Percentiles rank a stretch among this genome's conserved stretches.
These are phyloP conservation scores for Vitis hybrid DNA, from an alignment of 177 flowering plant genomes.

Conservation along the genomic window DNA sequence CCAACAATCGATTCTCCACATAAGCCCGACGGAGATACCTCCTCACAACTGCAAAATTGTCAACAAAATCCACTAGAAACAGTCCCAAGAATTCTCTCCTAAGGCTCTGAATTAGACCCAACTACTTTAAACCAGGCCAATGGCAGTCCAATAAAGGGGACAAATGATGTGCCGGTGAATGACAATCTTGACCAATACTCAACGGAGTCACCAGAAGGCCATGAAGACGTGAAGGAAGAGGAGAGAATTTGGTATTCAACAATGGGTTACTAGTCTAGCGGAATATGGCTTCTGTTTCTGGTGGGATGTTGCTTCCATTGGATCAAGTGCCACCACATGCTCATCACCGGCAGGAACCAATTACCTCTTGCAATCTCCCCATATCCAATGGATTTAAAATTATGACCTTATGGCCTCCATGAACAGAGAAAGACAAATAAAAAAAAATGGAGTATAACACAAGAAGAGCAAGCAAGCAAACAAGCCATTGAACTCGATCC, in stretches of 20 bases:
- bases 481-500: too few species aligned
- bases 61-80: slow-evolving; percentile 63
- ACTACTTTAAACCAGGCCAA: slow-evolving; percentile 73
- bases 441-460: too few species aligned
- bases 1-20: slow-evolving; percentile 86
- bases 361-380: too few species aligned
- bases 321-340: too few species aligned
- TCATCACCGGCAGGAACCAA: too few species aligned
- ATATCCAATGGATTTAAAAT: too few species aligned
- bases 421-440: too few species aligned
- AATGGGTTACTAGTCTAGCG: slow-evolving; percentile 75
- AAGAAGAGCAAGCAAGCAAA: slow-evolving; percentile 19
- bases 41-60: slow-evolving; percentile 73
- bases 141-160: slow-evolving; percentile 66
- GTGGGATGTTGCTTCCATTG: slow-evolving; percentile 27
- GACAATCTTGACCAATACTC: slow-evolving; percentile 51
- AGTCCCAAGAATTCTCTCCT: slow-evolving; percentile 46
- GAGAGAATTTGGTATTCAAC: slow-evolving; percentile 73
- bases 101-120: slow-evolving; percentile 51
- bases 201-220: slow-evolving; percentile 64
- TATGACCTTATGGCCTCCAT: too few species aligned
- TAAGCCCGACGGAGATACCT: slow-evolving; percentile 97
- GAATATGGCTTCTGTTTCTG: slow-evolving; percentile 81
- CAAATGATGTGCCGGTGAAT: slow-evolving; percentile 58
- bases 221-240: slow-evolving; percentile 54